Conservation (phyloP, 192 early-diverging fungal genomes). For the Backusella parvicylindrica region DNA sequence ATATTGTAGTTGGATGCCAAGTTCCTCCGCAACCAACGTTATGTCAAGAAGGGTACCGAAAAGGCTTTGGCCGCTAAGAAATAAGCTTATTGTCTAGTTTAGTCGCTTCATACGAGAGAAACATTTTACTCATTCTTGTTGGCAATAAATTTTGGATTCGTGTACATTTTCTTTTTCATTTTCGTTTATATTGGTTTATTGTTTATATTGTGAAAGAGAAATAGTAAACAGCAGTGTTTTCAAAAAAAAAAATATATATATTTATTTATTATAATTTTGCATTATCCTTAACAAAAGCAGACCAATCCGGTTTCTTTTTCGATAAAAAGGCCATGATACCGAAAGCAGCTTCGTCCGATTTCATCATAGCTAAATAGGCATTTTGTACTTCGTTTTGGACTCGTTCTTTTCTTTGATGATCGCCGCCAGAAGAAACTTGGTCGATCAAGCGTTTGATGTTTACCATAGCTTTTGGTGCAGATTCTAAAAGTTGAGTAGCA, state of each 20-base stretch:
- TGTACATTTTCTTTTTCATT: not conserved
- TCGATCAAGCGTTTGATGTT: constrained; percentile 51
- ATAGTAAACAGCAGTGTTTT: not conserved
- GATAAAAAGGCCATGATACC: constrained; percentile 53
- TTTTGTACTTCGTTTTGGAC: constrained; percentile 14
- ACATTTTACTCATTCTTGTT: not conserved
- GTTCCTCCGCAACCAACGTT: constrained; percentile 98
- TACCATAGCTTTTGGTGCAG: constrained; percentile 48
- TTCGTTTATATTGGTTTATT: not conserved
- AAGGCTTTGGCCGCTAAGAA: constrained; percentile 42
- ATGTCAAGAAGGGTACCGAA: constrained; percentile 78
- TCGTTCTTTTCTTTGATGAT: constrained; percentile 26
- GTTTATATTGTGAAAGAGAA: not conserved
- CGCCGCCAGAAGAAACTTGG: constrained; percentile 21
- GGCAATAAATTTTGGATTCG: not conserved
- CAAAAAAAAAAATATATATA: not conserved
- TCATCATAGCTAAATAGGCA: constrained; percentile 56
- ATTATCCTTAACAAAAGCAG: constrained; percentile 29
- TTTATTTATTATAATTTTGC: constrained; percentile 26
- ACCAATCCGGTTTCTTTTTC: constrained; percentile 55
- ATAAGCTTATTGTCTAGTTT: not conserved
- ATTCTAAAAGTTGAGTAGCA: constrained; percentile 35
- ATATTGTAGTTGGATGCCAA: constrained; percentile 63
- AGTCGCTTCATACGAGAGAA: not conserved
- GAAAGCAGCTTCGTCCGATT: constrained; percentile 53